These are phyloP conservation scores for Vitrella brassicaformis DNA, from an alignment of 73 alveolate species.

Conservation along the genomic window DNA sequence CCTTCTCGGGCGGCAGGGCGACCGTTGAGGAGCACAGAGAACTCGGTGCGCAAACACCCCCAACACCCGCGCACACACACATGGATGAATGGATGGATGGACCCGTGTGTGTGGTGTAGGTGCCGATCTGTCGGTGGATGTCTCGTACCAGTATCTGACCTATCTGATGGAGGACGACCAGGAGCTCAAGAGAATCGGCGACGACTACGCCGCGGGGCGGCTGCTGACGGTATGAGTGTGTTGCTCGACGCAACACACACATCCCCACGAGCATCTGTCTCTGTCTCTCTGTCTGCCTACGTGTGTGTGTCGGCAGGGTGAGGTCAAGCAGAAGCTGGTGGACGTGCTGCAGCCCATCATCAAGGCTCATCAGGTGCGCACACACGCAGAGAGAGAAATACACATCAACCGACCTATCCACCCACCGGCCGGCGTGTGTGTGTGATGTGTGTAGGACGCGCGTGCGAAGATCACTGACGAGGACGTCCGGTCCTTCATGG, in stretches of 20 bases:
- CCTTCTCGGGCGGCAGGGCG: slow-evolving; percentile 93
- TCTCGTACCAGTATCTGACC: slow-evolving; percentile 68
- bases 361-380: background rate
- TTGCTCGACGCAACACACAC: background rate
- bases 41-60: too few relatives aligned
- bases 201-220: slow-evolving; percentile 70
- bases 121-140: slow-evolving; percentile 85
- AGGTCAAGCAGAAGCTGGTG: background rate
- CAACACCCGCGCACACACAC: too few relatives aligned
- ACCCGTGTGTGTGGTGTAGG: too few relatives aligned
- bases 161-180: slow-evolving; percentile 57
- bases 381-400: too few relatives aligned
- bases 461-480: slow-evolving; percentile 30
- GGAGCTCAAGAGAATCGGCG: slow-evolving; percentile 58
- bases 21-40: slow-evolving; percentile 83
- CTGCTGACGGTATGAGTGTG: slow-evolving; percentile 51
- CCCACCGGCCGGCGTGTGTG: too few relatives aligned
- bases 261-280: too few relatives aligned
- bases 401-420: too few relatives aligned
- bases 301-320: background rate
- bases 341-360: background rate
- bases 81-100: too few relatives aligned
- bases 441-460: too few relatives aligned
- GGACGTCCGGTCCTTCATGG: slow-evolving; percentile 26
- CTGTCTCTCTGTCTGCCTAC: too few relatives aligned